Percentiles rank a stretch among this genome's conserved stretches.
Conservation (phyloP, 306 rosid species). For the Hippophae rhamnoides region DNA sequence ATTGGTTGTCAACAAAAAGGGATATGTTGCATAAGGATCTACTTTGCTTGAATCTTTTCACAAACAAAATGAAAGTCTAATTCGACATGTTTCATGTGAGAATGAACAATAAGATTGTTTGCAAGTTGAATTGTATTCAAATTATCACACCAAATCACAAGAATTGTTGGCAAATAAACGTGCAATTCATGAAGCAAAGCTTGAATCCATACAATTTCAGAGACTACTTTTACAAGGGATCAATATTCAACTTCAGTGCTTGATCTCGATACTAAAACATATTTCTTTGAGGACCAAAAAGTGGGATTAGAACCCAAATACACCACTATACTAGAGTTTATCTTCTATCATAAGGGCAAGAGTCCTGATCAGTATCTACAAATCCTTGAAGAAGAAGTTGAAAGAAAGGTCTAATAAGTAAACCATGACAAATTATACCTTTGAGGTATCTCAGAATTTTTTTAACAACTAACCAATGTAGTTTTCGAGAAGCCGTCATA, state of each 20-base stretch:
- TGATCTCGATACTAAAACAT: neutral
- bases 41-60: neutral
- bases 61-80: neutral
- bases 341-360: neutral
- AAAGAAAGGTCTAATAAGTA: too few relatives aligned
- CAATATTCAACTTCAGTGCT: neutral
- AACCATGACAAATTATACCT: neutral
- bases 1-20: neutral
- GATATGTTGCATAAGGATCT: neutral
- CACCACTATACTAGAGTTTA: neutral
- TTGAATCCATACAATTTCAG: neutral
- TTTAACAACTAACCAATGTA: neutral
- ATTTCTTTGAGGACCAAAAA: neutral
- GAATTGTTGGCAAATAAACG: neutral
- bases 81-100: neutral
- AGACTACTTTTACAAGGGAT: neutral
- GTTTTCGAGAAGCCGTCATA: too few relatives aligned
- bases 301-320: neutral
- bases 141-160: neutral
- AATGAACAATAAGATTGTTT: too few relatives aligned
- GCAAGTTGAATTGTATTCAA: neutral
- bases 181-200: too few relatives aligned
- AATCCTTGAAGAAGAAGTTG: neutral
- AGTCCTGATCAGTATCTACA: neutral
- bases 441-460: neutral